Conservation (phyloP, 108 stramenopile species). For the Conticribra weissflogii region DNA sequence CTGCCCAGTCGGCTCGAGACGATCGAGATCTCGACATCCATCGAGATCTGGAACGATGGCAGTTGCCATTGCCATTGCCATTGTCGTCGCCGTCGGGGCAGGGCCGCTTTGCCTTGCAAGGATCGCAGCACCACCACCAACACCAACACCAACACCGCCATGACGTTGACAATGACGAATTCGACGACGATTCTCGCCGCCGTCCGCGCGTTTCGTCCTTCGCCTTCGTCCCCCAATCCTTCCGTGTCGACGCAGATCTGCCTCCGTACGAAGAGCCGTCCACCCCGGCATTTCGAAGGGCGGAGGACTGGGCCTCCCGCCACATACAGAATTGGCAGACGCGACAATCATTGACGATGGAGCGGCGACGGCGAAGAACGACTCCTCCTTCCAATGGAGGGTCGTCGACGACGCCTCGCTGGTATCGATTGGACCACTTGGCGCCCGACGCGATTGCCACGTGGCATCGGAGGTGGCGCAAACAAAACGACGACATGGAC, state of each 20-base stretch:
- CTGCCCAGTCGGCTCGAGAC: not conserved
- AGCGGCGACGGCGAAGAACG: not conserved
- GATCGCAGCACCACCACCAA: too few species aligned
- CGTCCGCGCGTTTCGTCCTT: not conserved
- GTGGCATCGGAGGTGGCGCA: not conserved
- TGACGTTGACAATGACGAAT: too few species aligned
- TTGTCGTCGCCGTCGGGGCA: too few species aligned
- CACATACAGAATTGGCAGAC: not conserved
- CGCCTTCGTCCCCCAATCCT: not conserved
- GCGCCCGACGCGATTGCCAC: slow-evolving; percentile 1
- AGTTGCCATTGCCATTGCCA: too few species aligned
- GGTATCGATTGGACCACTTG: slow-evolving; percentile 20
- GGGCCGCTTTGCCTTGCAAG: too few species aligned
- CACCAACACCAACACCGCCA: too few species aligned
- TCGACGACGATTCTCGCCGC: too few species aligned
- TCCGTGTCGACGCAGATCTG: not conserved
- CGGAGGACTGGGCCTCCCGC: not conserved
- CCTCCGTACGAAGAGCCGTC: not conserved
- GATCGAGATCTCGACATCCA: not conserved
- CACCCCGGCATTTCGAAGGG: not conserved
- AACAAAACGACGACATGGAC: not conserved
- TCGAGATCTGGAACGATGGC: not conserved
- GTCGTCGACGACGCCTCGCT: not conserved
- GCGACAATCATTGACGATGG: not conserved
- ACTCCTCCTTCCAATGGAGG: not conserved